Base-by-base conservation (phyloP, 2,329 filamentous ascomycete species). In the Trichoderma oligosporum region DNA sequence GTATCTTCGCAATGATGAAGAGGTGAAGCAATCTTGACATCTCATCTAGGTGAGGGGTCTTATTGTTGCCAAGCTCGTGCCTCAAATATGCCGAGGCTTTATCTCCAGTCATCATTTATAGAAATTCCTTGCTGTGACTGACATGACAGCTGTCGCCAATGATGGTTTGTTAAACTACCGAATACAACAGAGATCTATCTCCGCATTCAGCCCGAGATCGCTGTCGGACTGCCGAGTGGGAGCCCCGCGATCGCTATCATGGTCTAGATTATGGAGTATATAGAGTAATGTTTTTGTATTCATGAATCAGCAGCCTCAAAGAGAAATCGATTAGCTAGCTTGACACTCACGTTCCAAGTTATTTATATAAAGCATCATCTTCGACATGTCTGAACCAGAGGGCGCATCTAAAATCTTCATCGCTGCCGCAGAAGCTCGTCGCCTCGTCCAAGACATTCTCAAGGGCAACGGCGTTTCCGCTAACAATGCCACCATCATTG, bases 401-500 rank as follows among this genome's bases (percentile, higher is more conserved):
- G 18, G 25, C 16, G 24, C 42, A 2, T 22, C 25, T 14, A 56
- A 56, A 31, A 44, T 57, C 20, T 24, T n/a, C 61, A 62, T 80
- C 63, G 49, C 72, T 11, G 63, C 74, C 49, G 55, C 71, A 41
- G 74, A 78, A 54, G 76, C 75, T 14, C 66, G 58, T 6, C 71
- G 68, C 1, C 83, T 86, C 55, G 76, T 82, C 4, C 71, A 79
- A 63, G 71, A 73, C 4, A 72, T 89, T 11, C 79, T 89, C 29
- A 64, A 71, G 57, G 84, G 76, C 24, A 84, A 89, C 65, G 82
- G 82, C 2, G 85, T 89, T 0, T 71, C 84, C 0, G 56, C 70
- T 0, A 68, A 76, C 2, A 81, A 88, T 61, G 87, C 89, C 14
- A 61, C 72, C 4, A 82, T 84, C 33, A 73, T 91, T 11, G 84